Conservation (phyloP, 441 rosid genomes). For the Lagerstroemia fauriei region DNA sequence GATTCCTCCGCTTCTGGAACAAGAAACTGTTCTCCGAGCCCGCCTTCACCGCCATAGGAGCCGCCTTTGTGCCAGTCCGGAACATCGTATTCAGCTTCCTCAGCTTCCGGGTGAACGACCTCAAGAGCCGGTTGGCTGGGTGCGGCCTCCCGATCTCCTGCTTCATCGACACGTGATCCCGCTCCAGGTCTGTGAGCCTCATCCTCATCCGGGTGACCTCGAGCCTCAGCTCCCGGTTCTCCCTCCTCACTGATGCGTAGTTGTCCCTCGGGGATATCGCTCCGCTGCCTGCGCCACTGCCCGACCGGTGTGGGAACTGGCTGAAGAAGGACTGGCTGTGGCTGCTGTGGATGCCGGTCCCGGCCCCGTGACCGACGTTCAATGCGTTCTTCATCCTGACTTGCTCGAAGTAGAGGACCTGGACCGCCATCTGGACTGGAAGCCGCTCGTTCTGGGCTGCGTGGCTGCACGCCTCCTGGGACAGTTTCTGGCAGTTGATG, state of each 20-base stretch:
- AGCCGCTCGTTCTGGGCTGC: slow-evolving; percentile 30
- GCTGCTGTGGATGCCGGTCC: background rate
- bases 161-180: slow-evolving; percentile 30
- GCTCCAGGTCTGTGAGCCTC: slow-evolving; percentile 30
- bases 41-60: slow-evolving; percentile 52
- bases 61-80: slow-evolving; percentile 39
- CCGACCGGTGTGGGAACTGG: slow-evolving; percentile 23
- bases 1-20: slow-evolving; percentile 72
- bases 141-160: slow-evolving; percentile 51
- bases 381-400: slow-evolving; percentile 25
- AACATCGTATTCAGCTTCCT: slow-evolving; percentile 74
- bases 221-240: slow-evolving; percentile 32
- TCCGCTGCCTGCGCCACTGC: slow-evolving; percentile 23
- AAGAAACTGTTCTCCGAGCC: slow-evolving; percentile 63
- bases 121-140: slow-evolving; percentile 72
- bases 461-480: slow-evolving; percentile 32
- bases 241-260: slow-evolving; percentile 32
- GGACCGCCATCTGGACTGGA: slow-evolving; percentile 31
- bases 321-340: slow-evolving; percentile 13
- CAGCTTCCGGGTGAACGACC: slow-evolving; percentile 66
- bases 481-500: slow-evolving; percentile 26
- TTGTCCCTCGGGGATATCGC: slow-evolving; percentile 30
- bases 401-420: slow-evolving; percentile 33
- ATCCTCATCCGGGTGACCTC: slow-evolving; percentile 32
- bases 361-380: slow-evolving; percentile 2